Conservation (phyloP, 2,329 filamentous ascomycete genomes). For the Neoascochyta sp. region DNA sequence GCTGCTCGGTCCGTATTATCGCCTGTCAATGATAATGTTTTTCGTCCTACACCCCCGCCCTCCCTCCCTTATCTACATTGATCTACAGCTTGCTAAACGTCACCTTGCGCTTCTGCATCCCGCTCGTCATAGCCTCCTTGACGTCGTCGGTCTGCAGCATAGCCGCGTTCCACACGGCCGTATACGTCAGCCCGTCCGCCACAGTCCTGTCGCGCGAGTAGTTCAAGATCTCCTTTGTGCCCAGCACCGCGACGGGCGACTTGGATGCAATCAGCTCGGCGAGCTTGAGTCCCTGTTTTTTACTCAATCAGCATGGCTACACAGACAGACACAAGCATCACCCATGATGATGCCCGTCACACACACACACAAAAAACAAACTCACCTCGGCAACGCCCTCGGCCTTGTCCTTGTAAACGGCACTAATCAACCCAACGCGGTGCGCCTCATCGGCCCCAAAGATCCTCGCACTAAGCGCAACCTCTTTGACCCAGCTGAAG, state of each 20-base stretch:
- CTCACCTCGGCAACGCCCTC: conserved; percentile 52
- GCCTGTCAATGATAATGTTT: too few relatives aligned
- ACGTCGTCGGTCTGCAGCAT: conserved; percentile 80
- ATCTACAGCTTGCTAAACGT: conserved; percentile 76
- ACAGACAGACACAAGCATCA: neutral
- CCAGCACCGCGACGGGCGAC: conserved; percentile 82
- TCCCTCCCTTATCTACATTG: neutral
- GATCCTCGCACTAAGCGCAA: conserved; percentile 66
- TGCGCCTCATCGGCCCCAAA: conserved; percentile 68
- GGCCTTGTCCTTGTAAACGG: too few relatives aligned
- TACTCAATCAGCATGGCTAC: neutral
- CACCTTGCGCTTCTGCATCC: conserved; percentile 72
- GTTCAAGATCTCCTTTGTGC: conserved; percentile 83
- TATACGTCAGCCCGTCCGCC: conserved; percentile 76
- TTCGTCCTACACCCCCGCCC: neutral
- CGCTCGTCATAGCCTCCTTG: conserved; percentile 67
- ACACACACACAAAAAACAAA: conserved; percentile 1
- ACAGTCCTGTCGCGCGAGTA: conserved; percentile 75
- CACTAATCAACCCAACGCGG: conserved; percentile 66
- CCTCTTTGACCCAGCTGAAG: conserved; percentile 74
- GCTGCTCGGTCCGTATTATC: neutral
- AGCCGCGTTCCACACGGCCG: conserved; percentile 79
- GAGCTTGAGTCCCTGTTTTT: conserved; percentile 53
- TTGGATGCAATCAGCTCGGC: conserved; percentile 68
- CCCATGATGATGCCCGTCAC: neutral